Base-by-base conservation (phyloP, 768 basidiomycete genomes). In the Suillus paluster region DNA sequence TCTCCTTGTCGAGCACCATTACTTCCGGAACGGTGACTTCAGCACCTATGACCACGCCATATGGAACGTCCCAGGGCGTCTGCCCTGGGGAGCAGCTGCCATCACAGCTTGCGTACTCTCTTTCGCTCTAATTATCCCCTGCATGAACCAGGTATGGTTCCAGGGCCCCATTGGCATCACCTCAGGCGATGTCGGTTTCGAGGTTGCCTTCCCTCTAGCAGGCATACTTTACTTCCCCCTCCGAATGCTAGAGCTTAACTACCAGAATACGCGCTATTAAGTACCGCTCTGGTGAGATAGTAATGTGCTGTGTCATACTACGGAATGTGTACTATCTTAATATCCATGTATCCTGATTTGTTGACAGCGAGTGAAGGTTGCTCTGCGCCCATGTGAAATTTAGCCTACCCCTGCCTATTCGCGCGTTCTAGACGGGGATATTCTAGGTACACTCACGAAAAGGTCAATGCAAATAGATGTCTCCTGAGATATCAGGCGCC, bases 101-200 rank as follows among this genome's bases (percentile, higher is more conserved):
- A 64, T 90, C 6, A 59, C 78, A 0, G 81, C 91, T 0, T 79
- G 80, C 54, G 59, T 78, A 0, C 76, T 83, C 14, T 78, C 86
- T 3, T 86, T 86, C 58, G 84, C 75, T 8, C 77, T 91, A 23
- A 75, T 87, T 25, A 76, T 92, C 6, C 86, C 88, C 6, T 85
- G 79, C 55, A 93, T 93, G 85, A 77, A 83, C 61, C 90, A 94
- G 67, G 83, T 78, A 15, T 92, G 86, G 85, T 92, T 84, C 68
- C 73, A 76, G 4, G 91, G 91, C 1, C 90, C 90, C 0, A 86
- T 92, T 21, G 90, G 89, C 4, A 66, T 70, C 39, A 75, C 68
- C 9, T 80, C 87, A 12, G 91, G 91, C 3, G 91, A 93, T 71
- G 85, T 93, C 57, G 91, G 89, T 3, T 83, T 93, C 42, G 79